A percentile compares a stretch with the other conserved stretches of the same genome.
phyloP scores from a whole-genome alignment of 331 rosid species.

The Acacia concinna region DNA sequence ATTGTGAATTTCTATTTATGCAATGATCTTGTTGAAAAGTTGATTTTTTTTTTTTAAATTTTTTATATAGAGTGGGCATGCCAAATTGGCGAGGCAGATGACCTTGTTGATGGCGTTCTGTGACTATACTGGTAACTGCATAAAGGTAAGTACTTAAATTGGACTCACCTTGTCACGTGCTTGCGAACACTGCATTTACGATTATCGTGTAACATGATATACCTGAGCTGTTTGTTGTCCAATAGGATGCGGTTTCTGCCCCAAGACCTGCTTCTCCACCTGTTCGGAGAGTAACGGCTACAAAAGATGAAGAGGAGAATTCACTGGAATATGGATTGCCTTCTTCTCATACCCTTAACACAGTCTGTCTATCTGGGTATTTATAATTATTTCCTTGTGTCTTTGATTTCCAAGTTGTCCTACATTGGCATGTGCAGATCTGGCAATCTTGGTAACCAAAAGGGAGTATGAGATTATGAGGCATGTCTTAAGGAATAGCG shows the following conservation, averaged over 20 bases:
- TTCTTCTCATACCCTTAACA: constrained; percentile 95
- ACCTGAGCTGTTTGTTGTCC: constrained; percentile 14
- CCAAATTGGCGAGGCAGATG: constrained; percentile 95
- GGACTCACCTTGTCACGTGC: neutral
- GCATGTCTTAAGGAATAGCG: neutral
- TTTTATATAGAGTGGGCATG: constrained; percentile 87
- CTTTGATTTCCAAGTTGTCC: neutral
- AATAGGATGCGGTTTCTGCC: constrained; percentile 88
- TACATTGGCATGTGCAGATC: neutral
- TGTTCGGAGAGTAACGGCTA: constrained; percentile 78
- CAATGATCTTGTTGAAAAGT: neutral
- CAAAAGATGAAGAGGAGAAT: constrained; percentile 93
- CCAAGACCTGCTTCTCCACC: constrained; percentile 97
- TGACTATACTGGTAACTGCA: constrained; percentile 81
- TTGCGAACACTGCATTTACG: neutral
- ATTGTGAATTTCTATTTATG: neutral
- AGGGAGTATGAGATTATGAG: neutral
- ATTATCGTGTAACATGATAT: constrained; percentile 18
- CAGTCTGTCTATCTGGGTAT: constrained; percentile 96
- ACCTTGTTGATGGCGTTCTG: constrained; percentile 95
- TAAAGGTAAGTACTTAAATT: constrained; percentile 52
- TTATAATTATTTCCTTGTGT: constrained; percentile 19
- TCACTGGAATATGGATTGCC: constrained; percentile 96
- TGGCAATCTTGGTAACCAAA: neutral
- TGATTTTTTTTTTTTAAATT: constrained; percentile 23